A percentile compares a stretch with the other conserved stretches of the same genome.
These are phyloP conservation scores for Phytophthora boehmeriae DNA, from an alignment of 352 stramenopile species.

Conservation along the genomic window DNA sequence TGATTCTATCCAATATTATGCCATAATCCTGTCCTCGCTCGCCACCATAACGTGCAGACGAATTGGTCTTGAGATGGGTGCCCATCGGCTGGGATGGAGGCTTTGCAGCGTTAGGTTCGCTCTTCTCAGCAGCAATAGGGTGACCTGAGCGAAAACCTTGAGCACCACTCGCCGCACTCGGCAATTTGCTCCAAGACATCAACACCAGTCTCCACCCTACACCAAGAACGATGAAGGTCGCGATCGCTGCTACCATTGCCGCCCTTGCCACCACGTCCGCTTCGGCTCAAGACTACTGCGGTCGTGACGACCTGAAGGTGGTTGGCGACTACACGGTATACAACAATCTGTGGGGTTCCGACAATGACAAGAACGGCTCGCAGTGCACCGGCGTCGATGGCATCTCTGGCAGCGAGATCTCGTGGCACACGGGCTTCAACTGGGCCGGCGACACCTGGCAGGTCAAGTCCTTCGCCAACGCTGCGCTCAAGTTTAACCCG, in stretches of 20 bases:
- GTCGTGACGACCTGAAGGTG: conserved; percentile 24
- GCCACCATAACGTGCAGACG: background rate
- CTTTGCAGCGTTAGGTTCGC: background rate
- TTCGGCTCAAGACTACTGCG: conserved; percentile 12
- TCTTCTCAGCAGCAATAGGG: background rate
- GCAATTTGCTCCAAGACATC: conserved; percentile 14
- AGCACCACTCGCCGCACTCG: conserved; percentile 9
- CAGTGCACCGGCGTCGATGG: conserved; percentile 44
- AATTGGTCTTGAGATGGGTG: conserved; percentile 16
- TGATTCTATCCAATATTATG: background rate
- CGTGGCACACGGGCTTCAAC: conserved; percentile 45
- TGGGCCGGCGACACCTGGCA: conserved; percentile 36
- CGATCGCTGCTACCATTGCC: background rate
- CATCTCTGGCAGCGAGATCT: conserved; percentile 28
- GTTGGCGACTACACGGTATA: conserved; percentile 41
- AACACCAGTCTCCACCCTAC: background rate
- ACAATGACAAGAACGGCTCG: conserved; percentile 25
- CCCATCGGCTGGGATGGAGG: conserved; percentile 1
- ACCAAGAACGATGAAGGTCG: conserved; percentile 17
- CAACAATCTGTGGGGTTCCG: conserved; percentile 42
- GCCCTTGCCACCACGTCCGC: conserved; percentile 3
- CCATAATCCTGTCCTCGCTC: background rate
- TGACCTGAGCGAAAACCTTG: background rate
- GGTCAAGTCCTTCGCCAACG: conserved; percentile 53
- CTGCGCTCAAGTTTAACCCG: conserved; percentile 36